Percentiles rank a stretch among this genome's conserved stretches.
These are phyloP conservation scores for Trichosphaerium sp. DNA, from an alignment of 78 protist species.

Conservation along the genomic window DNA sequence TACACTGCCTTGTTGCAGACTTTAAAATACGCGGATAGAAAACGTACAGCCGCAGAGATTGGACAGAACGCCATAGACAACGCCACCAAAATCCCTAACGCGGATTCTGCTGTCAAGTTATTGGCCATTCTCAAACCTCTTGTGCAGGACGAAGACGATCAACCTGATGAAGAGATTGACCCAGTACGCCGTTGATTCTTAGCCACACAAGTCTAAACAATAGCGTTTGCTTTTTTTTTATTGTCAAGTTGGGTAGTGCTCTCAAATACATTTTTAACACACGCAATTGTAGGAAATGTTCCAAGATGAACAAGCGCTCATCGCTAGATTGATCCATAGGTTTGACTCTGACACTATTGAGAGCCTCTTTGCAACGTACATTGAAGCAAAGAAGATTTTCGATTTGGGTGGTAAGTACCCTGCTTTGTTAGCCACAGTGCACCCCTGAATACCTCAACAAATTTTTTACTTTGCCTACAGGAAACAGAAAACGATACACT, in stretches of 20 bases:
- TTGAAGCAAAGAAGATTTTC: no score
- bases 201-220: slow-evolving; percentile 2
- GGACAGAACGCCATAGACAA: slow-evolving; percentile 3
- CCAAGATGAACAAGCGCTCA: slow-evolving; percentile 66
- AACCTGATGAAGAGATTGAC: slow-evolving; percentile 47
- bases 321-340: slow-evolving; percentile 60
- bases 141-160: slow-evolving; percentile 31
- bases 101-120: slow-evolving; percentile 35
- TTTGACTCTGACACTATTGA: slow-evolving; percentile 45
- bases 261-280: background rate
- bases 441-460: no score
- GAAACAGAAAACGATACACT: no score
- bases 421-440: no score
- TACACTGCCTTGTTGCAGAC: slow-evolving; percentile 26
- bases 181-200: no score
- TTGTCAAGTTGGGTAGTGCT: no score
- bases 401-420: no score
- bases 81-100: slow-evolving; percentile 21
- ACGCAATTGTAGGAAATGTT: slow-evolving; percentile 38
- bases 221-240: background rate
- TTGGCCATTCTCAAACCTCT: slow-evolving; percentile 25
- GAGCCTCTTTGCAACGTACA: slow-evolving; percentile 27
- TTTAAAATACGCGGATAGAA: slow-evolving; percentile 32
- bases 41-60: slow-evolving; percentile 25
- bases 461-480: no score